These are phyloP conservation scores for Neurospora cerealis DNA, from an alignment of 495 filamentous ascomycete genomes.

Conservation along the genomic window DNA sequence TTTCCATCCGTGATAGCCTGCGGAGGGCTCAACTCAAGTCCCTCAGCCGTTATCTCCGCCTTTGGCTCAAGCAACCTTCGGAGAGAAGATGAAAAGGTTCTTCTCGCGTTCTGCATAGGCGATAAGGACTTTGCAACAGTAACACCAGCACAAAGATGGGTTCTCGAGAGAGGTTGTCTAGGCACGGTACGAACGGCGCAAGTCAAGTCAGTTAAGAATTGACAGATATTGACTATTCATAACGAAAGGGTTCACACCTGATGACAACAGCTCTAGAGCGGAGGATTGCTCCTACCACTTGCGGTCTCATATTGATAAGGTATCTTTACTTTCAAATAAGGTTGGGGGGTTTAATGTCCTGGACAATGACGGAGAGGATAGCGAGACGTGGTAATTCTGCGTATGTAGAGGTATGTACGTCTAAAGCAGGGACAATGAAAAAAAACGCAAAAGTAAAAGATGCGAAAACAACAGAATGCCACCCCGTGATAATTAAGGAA, in stretches of 20 bases:
- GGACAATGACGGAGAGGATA: not conserved
- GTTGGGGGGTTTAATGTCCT: not conserved
- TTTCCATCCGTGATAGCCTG: not conserved
- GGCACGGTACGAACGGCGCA: not conserved
- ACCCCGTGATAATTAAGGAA: not conserved
- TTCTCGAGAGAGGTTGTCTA: not conserved
- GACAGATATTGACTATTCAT: not conserved
- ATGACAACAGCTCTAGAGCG: not conserved
- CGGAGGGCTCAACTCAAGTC: not conserved
- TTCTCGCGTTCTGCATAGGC: not conserved
- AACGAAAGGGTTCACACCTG: not conserved
- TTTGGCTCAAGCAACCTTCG: not conserved
- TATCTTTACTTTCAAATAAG: not conserved
- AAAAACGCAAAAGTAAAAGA: not conserved
- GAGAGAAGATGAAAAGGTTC: not conserved
- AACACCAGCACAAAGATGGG: not conserved
- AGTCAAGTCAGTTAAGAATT: not conserved
- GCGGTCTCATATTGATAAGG: not conserved
- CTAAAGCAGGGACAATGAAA: not conserved
- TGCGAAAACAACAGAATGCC: not conserved
- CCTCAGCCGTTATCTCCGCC: not conserved
- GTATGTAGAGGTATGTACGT: not conserved
- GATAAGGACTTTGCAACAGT: not conserved
- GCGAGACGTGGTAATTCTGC: not conserved
- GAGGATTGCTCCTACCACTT: not conserved